phyloP scores from a whole-genome alignment of 371 early-diverging fungal genomes.

The Sporodiniella umbellata region DNA sequence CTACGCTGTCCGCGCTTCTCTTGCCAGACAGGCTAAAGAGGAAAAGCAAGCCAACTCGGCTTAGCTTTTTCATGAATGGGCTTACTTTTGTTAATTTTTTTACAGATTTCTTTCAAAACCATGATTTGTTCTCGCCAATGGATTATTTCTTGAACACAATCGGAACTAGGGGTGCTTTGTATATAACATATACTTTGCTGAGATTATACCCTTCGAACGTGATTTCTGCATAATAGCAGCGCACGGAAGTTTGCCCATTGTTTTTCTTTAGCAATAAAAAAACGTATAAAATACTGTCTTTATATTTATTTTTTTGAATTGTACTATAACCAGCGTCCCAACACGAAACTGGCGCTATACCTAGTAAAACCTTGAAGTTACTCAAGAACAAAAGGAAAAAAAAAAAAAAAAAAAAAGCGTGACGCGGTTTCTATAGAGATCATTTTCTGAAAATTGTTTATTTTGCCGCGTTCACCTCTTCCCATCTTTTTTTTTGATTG shows the following conservation, averaged over 20 bases:
- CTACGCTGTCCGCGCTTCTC: constrained; percentile 49
- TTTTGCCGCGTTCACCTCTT: neutral
- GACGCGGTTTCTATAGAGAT: constrained; percentile 1
- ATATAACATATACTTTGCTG: constrained; percentile 26
- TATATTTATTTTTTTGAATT: neutral
- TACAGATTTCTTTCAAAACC: constrained; percentile 7
- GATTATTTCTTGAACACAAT: constrained; percentile 12
- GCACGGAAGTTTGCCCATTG: constrained; percentile 36
- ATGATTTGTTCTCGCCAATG: constrained; percentile 6
- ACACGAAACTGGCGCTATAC: no score
- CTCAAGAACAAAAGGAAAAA: no score
- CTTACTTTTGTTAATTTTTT: constrained; percentile 15
- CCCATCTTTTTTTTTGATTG: constrained; percentile 14
- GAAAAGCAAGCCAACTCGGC: constrained; percentile 7
- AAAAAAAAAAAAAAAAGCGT: neutral
- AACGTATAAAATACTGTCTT: neutral
- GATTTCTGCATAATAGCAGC: constrained; percentile 44
- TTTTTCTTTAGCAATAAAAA: neutral
- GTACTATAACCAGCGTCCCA: no score
- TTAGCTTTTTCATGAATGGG: constrained; percentile 7
- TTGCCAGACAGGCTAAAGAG: constrained; percentile 30
- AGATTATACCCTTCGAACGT: constrained; percentile 48
- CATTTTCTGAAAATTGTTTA: neutral
- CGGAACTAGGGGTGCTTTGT: constrained; percentile 46
- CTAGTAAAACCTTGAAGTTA: no score